phyloP scores from a whole-genome alignment of 805 yeast species.

The Dipodascus geniculatus region DNA sequence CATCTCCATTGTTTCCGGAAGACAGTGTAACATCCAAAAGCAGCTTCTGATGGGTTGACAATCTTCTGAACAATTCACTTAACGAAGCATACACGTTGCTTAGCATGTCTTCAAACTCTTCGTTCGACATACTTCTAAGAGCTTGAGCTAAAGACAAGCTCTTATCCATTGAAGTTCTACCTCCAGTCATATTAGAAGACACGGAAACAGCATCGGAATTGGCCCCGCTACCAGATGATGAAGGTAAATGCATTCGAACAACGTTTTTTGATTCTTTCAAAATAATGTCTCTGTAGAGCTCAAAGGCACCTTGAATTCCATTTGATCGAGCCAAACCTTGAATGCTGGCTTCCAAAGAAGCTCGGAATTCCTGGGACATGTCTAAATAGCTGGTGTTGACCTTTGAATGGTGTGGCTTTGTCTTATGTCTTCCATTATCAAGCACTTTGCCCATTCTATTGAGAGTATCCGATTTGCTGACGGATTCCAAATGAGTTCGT shows the following conservation, averaged over 20 bases:
- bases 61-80: conserved; percentile 61
- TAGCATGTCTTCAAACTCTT: conserved; percentile 66
- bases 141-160: conserved; percentile 32
- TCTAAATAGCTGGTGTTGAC: conserved; percentile 29
- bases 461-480: conserved; percentile 38
- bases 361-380: conserved; percentile 32
- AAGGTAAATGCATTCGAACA: conserved; percentile 54
- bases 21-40: conserved; percentile 59
- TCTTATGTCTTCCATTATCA: conserved; percentile 5
- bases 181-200: conserved; percentile 16
- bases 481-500: conserved; percentile 40
- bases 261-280: conserved; percentile 60
- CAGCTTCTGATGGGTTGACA: conserved; percentile 68
- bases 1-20: conserved; percentile 20
- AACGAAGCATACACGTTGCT: conserved; percentile 46
- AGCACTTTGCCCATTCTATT: conserved; percentile 32
- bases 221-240: conserved; percentile 4
- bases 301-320: conserved; percentile 48
- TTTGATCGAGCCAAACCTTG: conserved; percentile 50
- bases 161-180: conserved; percentile 23
- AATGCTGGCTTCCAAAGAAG: conserved; percentile 35
- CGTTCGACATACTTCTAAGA: conserved; percentile 56
- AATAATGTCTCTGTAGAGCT: conserved; percentile 55
- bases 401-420: conserved; percentile 3
- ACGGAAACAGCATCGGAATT: conserved; percentile 20